Conservation (phyloP, 345 rosid genomes). For the Geranium rotundifolium region DNA sequence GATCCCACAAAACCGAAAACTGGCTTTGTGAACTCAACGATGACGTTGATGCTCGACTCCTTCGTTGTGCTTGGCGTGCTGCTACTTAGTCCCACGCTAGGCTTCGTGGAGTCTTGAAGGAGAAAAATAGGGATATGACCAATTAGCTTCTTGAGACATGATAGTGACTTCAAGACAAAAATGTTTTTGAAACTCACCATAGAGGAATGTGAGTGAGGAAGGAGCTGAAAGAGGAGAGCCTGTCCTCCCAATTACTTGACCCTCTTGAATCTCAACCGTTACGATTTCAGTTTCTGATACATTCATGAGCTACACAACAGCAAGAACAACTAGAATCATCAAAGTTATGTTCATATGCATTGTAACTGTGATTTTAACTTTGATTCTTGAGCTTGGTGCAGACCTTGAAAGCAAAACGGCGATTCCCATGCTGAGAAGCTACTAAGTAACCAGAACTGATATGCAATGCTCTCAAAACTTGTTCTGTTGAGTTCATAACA, state of each 20-base stretch:
- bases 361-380: too few species aligned
- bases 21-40: constrained; percentile 44
- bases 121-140: background rate
- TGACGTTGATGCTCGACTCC: constrained; percentile 24
- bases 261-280: constrained; percentile 26
- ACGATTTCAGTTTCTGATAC: constrained; percentile 24
- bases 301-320: constrained; percentile 28
- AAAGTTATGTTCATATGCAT: background rate
- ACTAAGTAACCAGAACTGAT: constrained; percentile 22
- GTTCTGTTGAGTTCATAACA: constrained; percentile 33
- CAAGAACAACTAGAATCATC: constrained; percentile 5
- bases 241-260: constrained; percentile 25
- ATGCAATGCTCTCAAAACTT: constrained; percentile 25
- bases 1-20: constrained; percentile 40
- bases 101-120: constrained; percentile 25
- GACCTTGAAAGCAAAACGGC: constrained; percentile 32
- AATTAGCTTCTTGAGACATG: constrained; percentile 6
- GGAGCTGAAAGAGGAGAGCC: constrained; percentile 31
- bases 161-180: background rate
- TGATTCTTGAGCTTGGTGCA: constrained; percentile 5
- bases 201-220: constrained; percentile 28
- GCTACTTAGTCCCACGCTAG: constrained; percentile 31
- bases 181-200: constrained; percentile 19
- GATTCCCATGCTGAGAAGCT: constrained; percentile 26
- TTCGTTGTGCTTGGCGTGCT: constrained; percentile 26